These are phyloP conservation scores for Hibiscus syriacus DNA, from an alignment of 345 rosid genomes.

Conservation along the genomic window DNA sequence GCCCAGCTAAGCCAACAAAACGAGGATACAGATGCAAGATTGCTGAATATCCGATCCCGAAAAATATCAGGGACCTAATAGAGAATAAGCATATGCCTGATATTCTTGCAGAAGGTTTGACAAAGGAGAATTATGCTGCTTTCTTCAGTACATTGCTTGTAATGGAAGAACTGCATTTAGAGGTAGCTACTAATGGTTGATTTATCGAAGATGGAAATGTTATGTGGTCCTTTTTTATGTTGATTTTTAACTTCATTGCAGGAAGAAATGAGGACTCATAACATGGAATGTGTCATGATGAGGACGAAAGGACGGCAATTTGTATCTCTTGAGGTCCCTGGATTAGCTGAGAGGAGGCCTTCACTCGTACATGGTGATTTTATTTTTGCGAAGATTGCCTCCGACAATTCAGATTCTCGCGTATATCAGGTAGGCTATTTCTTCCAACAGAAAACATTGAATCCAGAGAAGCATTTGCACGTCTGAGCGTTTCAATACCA, in stretches of 20 bases:
- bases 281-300: slow-evolving; percentile 40
- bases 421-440: slow-evolving; percentile 26
- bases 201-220: not conserved
- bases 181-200: slow-evolving; percentile 27
- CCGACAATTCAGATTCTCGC: not conserved
- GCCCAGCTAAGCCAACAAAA: slow-evolving; percentile 11
- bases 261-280: slow-evolving; percentile 43
- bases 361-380: slow-evolving; percentile 51
- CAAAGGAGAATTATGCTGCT: slow-evolving; percentile 24
- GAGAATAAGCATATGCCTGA: slow-evolving; percentile 30
- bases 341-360: slow-evolving; percentile 60
- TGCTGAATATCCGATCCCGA: slow-evolving; percentile 40
- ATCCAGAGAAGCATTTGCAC: not conserved
- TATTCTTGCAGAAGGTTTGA: slow-evolving; percentile 26
- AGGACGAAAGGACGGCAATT: slow-evolving; percentile 30
- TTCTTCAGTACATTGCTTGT: slow-evolving; percentile 42
- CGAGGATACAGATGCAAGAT: slow-evolving; percentile 16
- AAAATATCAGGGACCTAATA: slow-evolving; percentile 28
- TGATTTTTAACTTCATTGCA: slow-evolving; percentile 14
- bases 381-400: slow-evolving; percentile 30
- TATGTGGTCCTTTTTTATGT: not conserved
- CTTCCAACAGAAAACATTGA: not conserved
- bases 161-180: slow-evolving; percentile 50
- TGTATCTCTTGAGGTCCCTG: slow-evolving; percentile 44
- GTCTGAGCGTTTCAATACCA: not conserved